A percentile compares a stretch with the other conserved stretches of the same genome.
Conservation (phyloP, 495 filamentous ascomycete species). For the Penicillium canariense region DNA sequence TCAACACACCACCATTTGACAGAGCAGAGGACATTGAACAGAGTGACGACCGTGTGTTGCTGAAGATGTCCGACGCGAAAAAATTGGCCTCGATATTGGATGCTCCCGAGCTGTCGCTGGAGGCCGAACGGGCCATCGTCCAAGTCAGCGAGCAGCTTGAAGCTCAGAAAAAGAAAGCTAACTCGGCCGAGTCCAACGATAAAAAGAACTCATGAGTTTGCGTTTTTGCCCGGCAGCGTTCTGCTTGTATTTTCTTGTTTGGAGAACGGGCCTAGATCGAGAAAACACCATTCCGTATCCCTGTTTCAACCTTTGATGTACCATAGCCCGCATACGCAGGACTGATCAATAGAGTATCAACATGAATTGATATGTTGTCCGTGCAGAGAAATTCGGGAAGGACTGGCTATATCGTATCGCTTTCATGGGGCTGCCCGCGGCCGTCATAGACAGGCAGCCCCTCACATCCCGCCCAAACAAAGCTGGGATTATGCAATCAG, state of each 20-base stretch:
- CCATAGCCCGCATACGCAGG: slow-evolving; percentile 1
- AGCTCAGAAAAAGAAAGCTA: slow-evolving; percentile 42
- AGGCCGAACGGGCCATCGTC: slow-evolving; percentile 84
- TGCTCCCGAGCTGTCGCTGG: slow-evolving; percentile 78
- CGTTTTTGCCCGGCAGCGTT: not conserved
- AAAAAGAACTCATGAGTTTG: slow-evolving; percentile 29
- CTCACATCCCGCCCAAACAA: too few species aligned
- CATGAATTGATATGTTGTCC: not conserved
- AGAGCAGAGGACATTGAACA: slow-evolving; percentile 44
- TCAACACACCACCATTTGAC: slow-evolving; percentile 28
- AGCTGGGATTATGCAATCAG: not conserved
- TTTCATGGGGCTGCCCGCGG: not conserved
- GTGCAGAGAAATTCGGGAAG: not conserved
- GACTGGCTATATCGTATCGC: not conserved
- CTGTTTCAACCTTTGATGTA: slow-evolving; percentile 1
- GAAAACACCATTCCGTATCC: not conserved
- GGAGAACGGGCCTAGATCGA: not conserved
- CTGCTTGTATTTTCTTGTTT: not conserved
- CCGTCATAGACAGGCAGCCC: too few species aligned
- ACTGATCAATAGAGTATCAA: slow-evolving; percentile 4
- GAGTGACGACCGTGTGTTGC: slow-evolving; percentile 57
- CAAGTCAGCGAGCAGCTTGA: slow-evolving; percentile 73
- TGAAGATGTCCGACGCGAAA: slow-evolving; percentile 55
- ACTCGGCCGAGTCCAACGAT: slow-evolving; percentile 28
- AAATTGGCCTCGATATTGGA: slow-evolving; percentile 68